Conservation (phyloP, 1,284 basidiomycete species). For the Abortiporus biennis region DNA sequence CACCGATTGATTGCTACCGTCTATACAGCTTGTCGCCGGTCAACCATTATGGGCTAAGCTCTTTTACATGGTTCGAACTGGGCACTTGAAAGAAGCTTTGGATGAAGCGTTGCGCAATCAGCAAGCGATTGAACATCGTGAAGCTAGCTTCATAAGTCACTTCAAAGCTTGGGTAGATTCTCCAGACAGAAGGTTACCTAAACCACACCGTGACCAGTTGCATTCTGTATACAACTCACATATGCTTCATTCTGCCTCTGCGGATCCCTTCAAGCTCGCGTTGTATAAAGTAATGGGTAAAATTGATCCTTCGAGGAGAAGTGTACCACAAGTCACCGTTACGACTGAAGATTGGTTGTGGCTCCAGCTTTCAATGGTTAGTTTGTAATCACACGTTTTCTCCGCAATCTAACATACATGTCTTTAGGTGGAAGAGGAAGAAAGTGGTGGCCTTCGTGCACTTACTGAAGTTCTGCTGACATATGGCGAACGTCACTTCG, state of each 20-base stretch:
- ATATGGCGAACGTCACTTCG: slow-evolving; percentile 91
- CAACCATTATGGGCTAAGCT: slow-evolving; percentile 91
- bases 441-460: slow-evolving; percentile 75
- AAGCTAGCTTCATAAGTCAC: slow-evolving; percentile 79
- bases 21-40: slow-evolving; percentile 69
- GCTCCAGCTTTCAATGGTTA: slow-evolving; percentile 88
- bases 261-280: slow-evolving; percentile 94
- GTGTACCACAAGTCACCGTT: slow-evolving; percentile 78
- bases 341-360: slow-evolving; percentile 99
- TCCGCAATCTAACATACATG: not conserved
- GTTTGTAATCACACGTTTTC: slow-evolving; percentile 8
- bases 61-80: slow-evolving; percentile 88
- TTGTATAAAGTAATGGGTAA: slow-evolving; percentile 95
- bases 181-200: slow-evolving; percentile 71
- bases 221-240: slow-evolving; percentile 89
- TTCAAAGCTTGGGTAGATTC: slow-evolving; percentile 88
- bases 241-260: slow-evolving; percentile 79
- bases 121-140: slow-evolving; percentile 72
- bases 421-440: slow-evolving; percentile 64
- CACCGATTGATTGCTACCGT: not conserved
- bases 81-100: slow-evolving; percentile 78
- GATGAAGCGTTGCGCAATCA: slow-evolving; percentile 72
- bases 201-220: slow-evolving; percentile 79
- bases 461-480: slow-evolving; percentile 78
- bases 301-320: slow-evolving; percentile 80